Percentiles rank a stretch among this genome's conserved stretches.
Evolutionary conservation across 1,139 yeast species (phyloP).

Genomic region (Casaregolazyma suthepensis): DNA sequence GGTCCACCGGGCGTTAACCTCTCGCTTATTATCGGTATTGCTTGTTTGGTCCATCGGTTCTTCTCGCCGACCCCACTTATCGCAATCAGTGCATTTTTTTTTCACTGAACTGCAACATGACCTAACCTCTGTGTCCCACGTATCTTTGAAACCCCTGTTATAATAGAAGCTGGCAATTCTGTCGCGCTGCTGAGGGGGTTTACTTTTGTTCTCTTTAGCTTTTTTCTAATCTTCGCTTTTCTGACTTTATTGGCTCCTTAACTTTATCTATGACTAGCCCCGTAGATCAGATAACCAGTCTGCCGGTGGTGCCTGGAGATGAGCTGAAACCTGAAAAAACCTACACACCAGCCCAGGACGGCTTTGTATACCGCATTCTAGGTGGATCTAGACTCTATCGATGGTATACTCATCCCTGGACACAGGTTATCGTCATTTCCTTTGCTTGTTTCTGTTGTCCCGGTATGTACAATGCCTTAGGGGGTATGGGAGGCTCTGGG

Average conservation of each 20-base stretch:
- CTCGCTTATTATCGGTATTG: background rate
- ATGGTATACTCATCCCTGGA: slow-evolving; percentile 10
- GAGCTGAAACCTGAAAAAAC: background rate
- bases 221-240: background rate
- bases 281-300: background rate
- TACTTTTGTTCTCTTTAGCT: background rate
- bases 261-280: background rate
- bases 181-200: background rate
- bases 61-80: background rate
- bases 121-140: background rate
- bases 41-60: background rate
- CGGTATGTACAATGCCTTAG: slow-evolving; percentile 52
- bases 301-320: background rate
- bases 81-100: background rate
- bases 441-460: slow-evolving; percentile 31
- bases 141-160: background rate
- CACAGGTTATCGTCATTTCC: slow-evolving; percentile 28
- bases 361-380: background rate
- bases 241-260: too few relatives aligned
- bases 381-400: background rate
- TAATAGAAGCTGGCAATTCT: background rate
- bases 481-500: slow-evolving; percentile 50
- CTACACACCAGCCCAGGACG: background rate
- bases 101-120: background rate
- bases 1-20: background rate